Evolutionary conservation across 2,329 filamentous ascomycete genomes (phyloP).

Genomic region (Microsporum ferrugineum): DNA sequence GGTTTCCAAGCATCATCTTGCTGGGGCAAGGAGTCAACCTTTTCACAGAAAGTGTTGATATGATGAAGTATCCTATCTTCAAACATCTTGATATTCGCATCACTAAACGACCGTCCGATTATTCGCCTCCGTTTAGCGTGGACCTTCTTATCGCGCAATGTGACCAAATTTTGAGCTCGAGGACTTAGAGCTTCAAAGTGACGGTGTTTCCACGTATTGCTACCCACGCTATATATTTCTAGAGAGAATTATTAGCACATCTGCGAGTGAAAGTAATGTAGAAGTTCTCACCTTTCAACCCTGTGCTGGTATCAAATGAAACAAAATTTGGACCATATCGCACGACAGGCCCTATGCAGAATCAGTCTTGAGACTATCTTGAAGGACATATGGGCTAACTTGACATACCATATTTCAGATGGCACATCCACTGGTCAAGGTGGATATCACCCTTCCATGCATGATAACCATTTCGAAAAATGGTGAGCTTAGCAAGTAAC

Average conservation of each 20-base stretch:
- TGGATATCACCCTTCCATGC: conserved; percentile 13
- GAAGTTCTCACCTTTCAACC: background rate
- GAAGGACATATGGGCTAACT: conserved; percentile 16
- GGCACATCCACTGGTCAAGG: conserved; percentile 9
- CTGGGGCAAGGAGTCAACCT: background rate
- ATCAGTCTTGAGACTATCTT: background rate
- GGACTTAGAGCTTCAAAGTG: background rate
- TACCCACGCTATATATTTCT: background rate
- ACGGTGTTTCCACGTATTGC: background rate
- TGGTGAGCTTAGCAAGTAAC: conserved; percentile 11
- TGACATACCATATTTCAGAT: conserved; percentile 20
- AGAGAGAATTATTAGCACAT: background rate
- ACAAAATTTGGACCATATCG: background rate
- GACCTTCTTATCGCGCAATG: background rate
- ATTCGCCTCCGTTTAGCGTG: background rate
- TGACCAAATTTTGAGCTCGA: background rate
- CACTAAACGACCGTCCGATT: background rate
- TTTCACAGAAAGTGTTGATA: background rate
- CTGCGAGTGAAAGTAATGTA: background rate
- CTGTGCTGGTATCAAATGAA: background rate
- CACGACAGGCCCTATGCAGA: background rate
- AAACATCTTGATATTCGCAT: background rate
- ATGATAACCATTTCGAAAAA: conserved; percentile 7
- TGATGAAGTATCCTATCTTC: background rate
- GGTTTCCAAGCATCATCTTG: background rate